Base-by-base conservation (phyloP, 768 basidiomycete genomes). In the Boletus sp. region DNA sequence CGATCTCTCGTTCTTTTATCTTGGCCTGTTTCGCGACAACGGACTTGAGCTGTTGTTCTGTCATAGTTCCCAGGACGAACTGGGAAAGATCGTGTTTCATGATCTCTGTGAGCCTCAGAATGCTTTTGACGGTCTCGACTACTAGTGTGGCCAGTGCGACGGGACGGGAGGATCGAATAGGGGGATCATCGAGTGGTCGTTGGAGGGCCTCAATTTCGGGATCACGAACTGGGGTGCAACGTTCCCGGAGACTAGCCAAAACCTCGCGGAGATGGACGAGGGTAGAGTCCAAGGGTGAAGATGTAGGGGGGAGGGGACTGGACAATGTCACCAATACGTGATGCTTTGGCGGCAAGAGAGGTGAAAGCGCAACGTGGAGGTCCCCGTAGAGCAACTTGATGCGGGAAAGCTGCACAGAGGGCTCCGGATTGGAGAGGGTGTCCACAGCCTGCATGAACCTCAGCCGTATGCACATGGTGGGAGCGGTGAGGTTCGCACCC, bases 21-120 rank as follows among this genome's bases (percentile, higher is more conserved):
- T 73, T 79, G 2, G 87, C 85, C 58, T 87, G 79, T 32, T 77
- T 75, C 7, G 67, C 65, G 30, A 89, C 69, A 14, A 82, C 63
- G 4, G 67, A 72, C 19, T 65, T 68, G 25, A 88, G 74, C 50
- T 90, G 80, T 35, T 72, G 64, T 62, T 90, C 88, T 23, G 79
- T 76, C 84, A 89, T 85, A 35, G 74, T 75, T 19, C 85, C 86
- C 1, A 88, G 64, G 11, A 87, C 73, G 45, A 85, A 82, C 52
- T 83, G 77, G 11, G 83, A 84, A 34, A 90, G 74, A 61, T 90
- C 88, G 29, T 78, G 72, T 64, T 83, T 86, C 84, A 90, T 86
- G n/a, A 73, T 68, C 39, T 85, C 82, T 0, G 81, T 70, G 14
- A 89, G 71, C 14, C 71, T 65, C 7, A 89, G 61, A 41, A 83